These are phyloP conservation scores for Trametes cinnabarina DNA, from an alignment of 768 basidiomycete species.

Conservation along the genomic window DNA sequence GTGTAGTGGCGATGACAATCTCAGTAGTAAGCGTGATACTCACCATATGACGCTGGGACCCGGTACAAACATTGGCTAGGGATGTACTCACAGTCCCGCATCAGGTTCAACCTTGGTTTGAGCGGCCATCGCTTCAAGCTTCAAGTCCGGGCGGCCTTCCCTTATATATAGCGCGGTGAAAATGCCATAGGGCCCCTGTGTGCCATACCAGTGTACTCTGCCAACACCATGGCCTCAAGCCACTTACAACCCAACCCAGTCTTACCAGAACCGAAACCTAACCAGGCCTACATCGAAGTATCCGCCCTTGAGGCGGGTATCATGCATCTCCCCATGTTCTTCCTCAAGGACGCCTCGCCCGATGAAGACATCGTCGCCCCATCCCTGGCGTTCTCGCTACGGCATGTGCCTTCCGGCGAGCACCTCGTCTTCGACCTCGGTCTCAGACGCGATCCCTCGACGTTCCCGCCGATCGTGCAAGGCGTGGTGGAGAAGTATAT, in stretches of 20 bases:
- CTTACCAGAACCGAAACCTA: constrained; percentile 39
- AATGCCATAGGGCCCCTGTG: not conserved
- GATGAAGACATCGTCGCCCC: constrained; percentile 36
- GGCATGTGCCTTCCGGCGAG: constrained; percentile 40
- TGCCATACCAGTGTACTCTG: not conserved
- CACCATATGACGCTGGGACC: too few relatives aligned
- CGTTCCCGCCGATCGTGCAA: constrained; percentile 37
- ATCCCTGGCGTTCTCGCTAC: constrained; percentile 50
- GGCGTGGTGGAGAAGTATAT: constrained; percentile 26
- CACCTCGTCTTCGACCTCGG: constrained; percentile 55
- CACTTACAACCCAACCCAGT: not conserved
- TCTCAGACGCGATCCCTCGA: constrained; percentile 46
- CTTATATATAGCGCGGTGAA: not conserved
- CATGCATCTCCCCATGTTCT: constrained; percentile 37
- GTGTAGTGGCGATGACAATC: too few relatives aligned
- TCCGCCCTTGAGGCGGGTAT: constrained; percentile 56
- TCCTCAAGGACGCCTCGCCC: constrained; percentile 37
- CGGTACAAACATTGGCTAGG: too few relatives aligned
- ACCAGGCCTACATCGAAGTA: constrained; percentile 51
- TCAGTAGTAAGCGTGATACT: too few relatives aligned
- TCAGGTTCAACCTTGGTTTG: too few relatives aligned
- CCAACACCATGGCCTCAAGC: not conserved
- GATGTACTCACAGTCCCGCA: too few relatives aligned
- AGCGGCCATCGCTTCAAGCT: too few relatives aligned
- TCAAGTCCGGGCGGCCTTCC: too few relatives aligned